Percentiles rank a stretch among this genome's conserved stretches.
Evolutionary conservation across 2,329 filamentous ascomycete species (phyloP).

Genomic region (Colletotrichum aenigma): DNA sequence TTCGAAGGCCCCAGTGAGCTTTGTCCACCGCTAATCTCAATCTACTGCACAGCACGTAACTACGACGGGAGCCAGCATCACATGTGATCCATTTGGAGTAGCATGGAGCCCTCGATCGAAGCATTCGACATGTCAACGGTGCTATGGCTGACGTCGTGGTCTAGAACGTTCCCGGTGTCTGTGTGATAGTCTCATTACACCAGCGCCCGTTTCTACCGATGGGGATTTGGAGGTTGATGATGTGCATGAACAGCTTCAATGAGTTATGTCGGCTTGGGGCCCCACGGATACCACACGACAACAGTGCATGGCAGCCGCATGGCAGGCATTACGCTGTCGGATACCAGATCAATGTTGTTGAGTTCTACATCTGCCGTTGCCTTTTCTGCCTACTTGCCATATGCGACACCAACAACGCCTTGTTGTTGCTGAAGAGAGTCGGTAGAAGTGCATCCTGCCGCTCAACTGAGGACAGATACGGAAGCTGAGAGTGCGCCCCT

Average conservation of each 20-base stretch:
- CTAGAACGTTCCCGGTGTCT: neutral
- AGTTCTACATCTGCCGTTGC: neutral
- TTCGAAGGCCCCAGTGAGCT: constrained; percentile 4
- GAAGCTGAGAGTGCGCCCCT: neutral
- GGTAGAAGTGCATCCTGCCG: neutral
- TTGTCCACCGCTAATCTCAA: constrained; percentile 15
- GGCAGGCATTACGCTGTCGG: neutral
- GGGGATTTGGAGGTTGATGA: neutral
- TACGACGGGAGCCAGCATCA: neutral
- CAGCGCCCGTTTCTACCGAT: neutral
- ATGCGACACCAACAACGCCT: neutral
- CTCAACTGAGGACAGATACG: neutral
- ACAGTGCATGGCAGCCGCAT: neutral
- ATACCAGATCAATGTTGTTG: neutral
- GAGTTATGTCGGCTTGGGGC: neutral
- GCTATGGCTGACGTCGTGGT: neutral
- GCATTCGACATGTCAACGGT: neutral
- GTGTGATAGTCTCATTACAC: neutral
- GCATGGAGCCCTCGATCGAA: neutral
- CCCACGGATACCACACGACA: neutral
- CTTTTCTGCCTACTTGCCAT: neutral
- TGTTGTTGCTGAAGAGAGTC: neutral
- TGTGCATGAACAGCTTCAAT: neutral
- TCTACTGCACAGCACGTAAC: neutral
- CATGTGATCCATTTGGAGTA: constrained; percentile 4